phyloP scores from a whole-genome alignment of 129 eudicot species.

The Escallonia herrerae region DNA sequence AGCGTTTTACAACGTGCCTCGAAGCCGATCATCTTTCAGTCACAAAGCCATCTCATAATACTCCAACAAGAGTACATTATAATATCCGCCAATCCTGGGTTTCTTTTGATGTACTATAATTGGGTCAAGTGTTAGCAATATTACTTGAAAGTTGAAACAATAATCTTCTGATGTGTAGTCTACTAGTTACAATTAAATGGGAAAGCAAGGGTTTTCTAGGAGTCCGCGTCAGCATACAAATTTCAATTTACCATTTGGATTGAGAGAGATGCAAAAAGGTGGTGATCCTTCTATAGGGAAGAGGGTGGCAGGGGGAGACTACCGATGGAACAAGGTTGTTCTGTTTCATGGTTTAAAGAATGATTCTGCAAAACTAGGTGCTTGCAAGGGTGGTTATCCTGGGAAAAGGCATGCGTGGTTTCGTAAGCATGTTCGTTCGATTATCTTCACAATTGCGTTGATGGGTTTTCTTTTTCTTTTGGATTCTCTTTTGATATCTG shows the following conservation, averaged over 20 bases:
- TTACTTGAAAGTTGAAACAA: too few species aligned
- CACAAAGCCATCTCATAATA: too few species aligned
- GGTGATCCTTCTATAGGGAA: conserved; percentile 41
- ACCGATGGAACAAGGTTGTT: conserved; percentile 34
- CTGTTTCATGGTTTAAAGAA: conserved; percentile 42
- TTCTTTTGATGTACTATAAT: not conserved
- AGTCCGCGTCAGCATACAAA: conserved; percentile 22
- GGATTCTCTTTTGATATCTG: too few species aligned
- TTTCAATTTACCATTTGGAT: conserved; percentile 21
- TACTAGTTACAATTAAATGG: conserved; percentile 19
- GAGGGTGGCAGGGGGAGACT: conserved; percentile 39
- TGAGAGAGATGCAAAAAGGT: conserved; percentile 22
- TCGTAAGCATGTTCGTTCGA: too few species aligned
- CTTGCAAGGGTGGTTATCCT: too few species aligned
- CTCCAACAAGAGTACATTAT: not conserved
- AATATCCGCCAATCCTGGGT: not conserved
- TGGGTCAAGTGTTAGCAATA: not conserved
- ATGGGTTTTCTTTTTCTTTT: too few species aligned
- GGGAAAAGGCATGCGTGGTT: too few species aligned
- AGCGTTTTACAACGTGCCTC: too few species aligned
- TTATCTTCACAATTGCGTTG: too few species aligned
- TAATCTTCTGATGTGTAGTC: conserved; percentile 3
- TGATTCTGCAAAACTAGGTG: too few species aligned
- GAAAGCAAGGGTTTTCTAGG: conserved; percentile 44
- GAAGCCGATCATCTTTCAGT: too few species aligned